These are phyloP conservation scores for Candida vaughaniae DNA, from an alignment of 805 yeast species.

Conservation along the genomic window DNA sequence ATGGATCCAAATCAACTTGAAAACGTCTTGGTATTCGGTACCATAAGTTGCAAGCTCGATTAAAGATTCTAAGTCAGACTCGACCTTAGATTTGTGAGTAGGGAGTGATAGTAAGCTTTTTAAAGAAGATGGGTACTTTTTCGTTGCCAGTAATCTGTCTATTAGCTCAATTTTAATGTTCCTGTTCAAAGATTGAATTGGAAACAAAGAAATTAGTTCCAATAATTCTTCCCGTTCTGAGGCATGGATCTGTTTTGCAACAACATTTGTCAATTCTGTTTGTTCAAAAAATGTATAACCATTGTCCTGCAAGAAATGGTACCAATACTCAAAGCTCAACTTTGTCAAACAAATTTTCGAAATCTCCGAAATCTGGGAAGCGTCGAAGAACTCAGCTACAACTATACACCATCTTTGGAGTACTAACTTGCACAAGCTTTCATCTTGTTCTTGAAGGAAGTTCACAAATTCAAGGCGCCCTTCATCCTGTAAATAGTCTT, in stretches of 20 bases:
- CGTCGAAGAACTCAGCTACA: slow-evolving; percentile 31
- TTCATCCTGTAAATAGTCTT: neutral
- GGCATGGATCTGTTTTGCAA: neutral
- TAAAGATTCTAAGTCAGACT: slow-evolving; percentile 33
- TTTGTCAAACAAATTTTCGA: slow-evolving; percentile 3
- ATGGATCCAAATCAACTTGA: slow-evolving; percentile 37
- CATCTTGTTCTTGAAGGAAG: slow-evolving; percentile 8
- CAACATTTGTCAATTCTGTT: slow-evolving; percentile 6
- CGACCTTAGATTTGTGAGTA: slow-evolving; percentile 53
- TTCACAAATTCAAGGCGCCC: slow-evolving; percentile 13
- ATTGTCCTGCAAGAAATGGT: slow-evolving; percentile 15
- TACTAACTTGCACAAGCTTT: slow-evolving; percentile 14
- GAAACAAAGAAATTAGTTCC: slow-evolving; percentile 29
- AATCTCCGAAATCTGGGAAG: slow-evolving; percentile 16
- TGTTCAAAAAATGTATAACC: slow-evolving; percentile 52
- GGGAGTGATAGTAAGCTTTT: slow-evolving; percentile 43
- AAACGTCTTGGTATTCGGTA: slow-evolving; percentile 18
- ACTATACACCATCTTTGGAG: slow-evolving; percentile 59
- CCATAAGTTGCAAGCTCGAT: neutral
- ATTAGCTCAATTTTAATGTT: slow-evolving; percentile 17
- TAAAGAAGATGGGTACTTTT: neutral
- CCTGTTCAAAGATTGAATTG: slow-evolving; percentile 48
- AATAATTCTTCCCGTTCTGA: neutral
- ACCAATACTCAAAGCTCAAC: neutral
- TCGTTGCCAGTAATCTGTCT: slow-evolving; percentile 8